These are phyloP conservation scores for Schizochytrium sp. DNA, from an alignment of 108 stramenopile species.

Conservation along the genomic window DNA sequence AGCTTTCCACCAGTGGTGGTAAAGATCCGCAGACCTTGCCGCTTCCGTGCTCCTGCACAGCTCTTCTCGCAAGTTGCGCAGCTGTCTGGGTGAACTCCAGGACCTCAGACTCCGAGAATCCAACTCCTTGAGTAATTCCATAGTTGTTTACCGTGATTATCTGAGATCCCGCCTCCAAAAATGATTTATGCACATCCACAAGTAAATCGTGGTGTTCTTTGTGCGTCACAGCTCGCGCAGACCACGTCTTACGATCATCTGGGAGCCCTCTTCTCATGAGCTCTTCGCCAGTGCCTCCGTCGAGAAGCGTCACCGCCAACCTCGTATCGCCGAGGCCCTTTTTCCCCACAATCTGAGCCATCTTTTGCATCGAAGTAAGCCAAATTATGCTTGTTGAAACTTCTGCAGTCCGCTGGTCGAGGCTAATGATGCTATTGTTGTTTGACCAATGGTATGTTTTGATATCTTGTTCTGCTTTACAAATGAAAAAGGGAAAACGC, in stretches of 20 bases:
- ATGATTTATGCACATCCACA: slow-evolving; percentile 79
- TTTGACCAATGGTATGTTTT: too few relatives aligned
- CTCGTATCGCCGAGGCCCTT: not conserved
- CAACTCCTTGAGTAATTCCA: slow-evolving; percentile 83
- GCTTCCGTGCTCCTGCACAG: slow-evolving; percentile 58
- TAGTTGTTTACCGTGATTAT: slow-evolving; percentile 85
- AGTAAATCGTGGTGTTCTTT: slow-evolving; percentile 76
- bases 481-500: too few relatives aligned
- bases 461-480: not conserved
- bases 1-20: slow-evolving; percentile 83
- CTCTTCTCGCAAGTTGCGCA: slow-evolving; percentile 73
- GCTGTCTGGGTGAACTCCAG: slow-evolving; percentile 3
- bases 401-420: not conserved
- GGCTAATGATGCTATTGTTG: not conserved
- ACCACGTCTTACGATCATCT: slow-evolving; percentile 85
- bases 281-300: slow-evolving; percentile 88
- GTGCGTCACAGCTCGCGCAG: slow-evolving; percentile 80
- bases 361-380: not conserved
- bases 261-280: slow-evolving; percentile 82
- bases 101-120: slow-evolving; percentile 76
- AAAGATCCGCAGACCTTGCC: slow-evolving; percentile 80
- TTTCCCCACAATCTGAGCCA: too few relatives aligned
- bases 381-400: not conserved
- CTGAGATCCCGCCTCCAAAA: slow-evolving; percentile 78
- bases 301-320: slow-evolving; percentile 74